Evolutionary conservation across 202 grass and related monocot genomes (phyloP).

Genomic region (Zoysia matrella): DNA sequence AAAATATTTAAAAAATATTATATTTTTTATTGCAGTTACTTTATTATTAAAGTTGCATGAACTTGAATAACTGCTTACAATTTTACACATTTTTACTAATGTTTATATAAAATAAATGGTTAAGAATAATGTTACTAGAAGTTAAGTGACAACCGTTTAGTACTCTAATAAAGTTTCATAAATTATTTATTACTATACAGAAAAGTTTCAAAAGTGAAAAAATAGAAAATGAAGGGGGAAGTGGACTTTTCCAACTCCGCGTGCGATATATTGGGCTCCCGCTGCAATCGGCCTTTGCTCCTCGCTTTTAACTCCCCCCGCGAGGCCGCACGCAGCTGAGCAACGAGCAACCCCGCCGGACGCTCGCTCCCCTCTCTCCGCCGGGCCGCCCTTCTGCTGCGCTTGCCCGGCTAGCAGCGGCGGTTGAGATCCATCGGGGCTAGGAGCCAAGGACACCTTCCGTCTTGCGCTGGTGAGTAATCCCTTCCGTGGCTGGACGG

Average conservation of each 20-base stretch:
- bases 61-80: no score
- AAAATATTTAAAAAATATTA: no score
- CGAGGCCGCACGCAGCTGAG: background rate
- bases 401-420: background rate
- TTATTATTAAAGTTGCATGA: no score
- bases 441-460: background rate
- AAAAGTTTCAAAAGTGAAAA: background rate
- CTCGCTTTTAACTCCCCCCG: constrained; percentile 12
- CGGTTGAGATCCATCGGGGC: background rate
- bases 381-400: background rate
- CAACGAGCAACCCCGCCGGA: background rate
- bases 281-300: background rate
- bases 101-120: no score
- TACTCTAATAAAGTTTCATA: background rate
- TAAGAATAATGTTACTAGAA: no score
- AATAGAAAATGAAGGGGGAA: background rate
- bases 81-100: no score
- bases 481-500: background rate
- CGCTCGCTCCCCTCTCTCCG: background rate
- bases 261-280: background rate
- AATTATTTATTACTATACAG: background rate
- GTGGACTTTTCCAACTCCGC: background rate
- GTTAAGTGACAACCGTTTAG: no score
- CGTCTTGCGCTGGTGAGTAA: background rate
- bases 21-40: no score